A percentile compares a stretch with the other conserved stretches of the same genome.
Conservation (phyloP, 2,329 filamentous ascomycete species). For the Aspergillus flavus region DNA sequence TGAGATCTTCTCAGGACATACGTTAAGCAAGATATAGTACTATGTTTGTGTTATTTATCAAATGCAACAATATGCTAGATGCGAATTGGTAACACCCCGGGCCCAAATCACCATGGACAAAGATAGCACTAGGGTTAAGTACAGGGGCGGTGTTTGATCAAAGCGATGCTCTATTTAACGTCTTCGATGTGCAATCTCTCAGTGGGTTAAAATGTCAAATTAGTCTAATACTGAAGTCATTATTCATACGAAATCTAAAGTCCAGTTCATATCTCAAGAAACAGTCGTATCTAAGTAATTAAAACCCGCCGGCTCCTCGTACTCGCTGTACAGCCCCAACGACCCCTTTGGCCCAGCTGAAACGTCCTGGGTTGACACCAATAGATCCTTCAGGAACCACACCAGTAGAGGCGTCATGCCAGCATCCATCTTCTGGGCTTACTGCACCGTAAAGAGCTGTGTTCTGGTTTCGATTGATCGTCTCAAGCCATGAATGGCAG, state of each 20-base stretch:
- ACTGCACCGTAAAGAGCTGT: constrained; percentile 62
- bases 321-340: constrained; percentile 62
- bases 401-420: constrained; percentile 57
- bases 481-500: constrained; percentile 65
- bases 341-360: constrained; percentile 62
- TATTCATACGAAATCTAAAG: neutral
- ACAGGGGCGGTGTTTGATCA: no score
- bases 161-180: no score
- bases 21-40: no score
- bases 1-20: no score
- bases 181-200: no score
- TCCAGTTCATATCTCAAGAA: neutral
- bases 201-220: neutral
- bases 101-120: no score
- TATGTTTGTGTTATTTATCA: no score
- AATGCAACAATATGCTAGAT: no score
- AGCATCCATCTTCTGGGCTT: constrained; percentile 60
- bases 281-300: neutral
- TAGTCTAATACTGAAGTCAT: neutral
- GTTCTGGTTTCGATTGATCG: constrained; percentile 67
- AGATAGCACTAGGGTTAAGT: no score
- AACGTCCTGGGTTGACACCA: constrained; percentile 56
- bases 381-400: constrained; percentile 53
- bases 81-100: no score
- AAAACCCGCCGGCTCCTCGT: constrained; percentile 60